These are phyloP conservation scores for Colletotrichum somersetense DNA, from an alignment of 2,329 filamentous ascomycete species.

Conservation along the genomic window DNA sequence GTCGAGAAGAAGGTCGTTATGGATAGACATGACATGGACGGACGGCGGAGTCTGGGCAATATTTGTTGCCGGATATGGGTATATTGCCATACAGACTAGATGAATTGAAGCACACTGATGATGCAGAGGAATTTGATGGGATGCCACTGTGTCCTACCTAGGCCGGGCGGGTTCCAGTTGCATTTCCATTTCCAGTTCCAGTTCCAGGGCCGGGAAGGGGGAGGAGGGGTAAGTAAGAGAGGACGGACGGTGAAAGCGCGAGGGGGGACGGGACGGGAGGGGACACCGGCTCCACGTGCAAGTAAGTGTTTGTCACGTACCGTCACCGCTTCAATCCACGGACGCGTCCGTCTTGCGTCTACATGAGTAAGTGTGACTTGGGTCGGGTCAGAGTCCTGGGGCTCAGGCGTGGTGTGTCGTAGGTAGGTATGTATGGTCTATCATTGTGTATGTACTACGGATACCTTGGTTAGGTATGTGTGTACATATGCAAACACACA, in stretches of 20 bases:
- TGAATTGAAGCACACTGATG: constrained; percentile 24
- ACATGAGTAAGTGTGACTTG: not conserved
- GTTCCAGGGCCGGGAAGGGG: too few relatives aligned
- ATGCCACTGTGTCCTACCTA: not conserved
- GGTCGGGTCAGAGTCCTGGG: not conserved
- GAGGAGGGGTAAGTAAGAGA: not conserved
- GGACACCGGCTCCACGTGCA: not conserved
- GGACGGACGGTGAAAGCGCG: not conserved
- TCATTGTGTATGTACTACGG: too few relatives aligned
- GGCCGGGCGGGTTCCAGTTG: too few relatives aligned
- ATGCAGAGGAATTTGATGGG: not conserved
- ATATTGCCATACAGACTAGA: not conserved
- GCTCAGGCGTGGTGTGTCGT: not conserved
- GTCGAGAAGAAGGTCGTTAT: not conserved
- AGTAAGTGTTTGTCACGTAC: constrained; percentile 1
- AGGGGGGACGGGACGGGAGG: not conserved
- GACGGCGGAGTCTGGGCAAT: not conserved
- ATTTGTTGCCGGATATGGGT: constrained; percentile 5
- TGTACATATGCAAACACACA: constrained; percentile 1
- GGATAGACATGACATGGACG: not conserved
- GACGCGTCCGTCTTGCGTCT: constrained; percentile 4
- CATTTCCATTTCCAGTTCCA: too few relatives aligned
- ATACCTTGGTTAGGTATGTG: not conserved
- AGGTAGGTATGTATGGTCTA: too few relatives aligned
- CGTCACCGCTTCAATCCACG: constrained; percentile 8